Conservation (phyloP, 768 basidiomycete genomes). For the Steccherinum ochraceum region DNA sequence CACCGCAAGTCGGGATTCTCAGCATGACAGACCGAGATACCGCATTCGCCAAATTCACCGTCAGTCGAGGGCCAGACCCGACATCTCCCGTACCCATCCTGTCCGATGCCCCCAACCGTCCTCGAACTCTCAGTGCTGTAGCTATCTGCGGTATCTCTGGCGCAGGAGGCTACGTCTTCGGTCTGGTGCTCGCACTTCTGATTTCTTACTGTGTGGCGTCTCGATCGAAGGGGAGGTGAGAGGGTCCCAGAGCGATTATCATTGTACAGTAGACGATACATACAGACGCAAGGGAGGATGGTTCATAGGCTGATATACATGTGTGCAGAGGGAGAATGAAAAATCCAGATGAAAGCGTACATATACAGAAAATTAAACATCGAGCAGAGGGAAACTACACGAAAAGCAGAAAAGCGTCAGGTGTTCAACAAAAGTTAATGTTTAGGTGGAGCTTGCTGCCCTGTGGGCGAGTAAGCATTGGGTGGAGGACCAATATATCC, state of each 20-base stretch:
- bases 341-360: not conserved
- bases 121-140: constrained; percentile 11
- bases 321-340: not conserved
- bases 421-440: not conserved
- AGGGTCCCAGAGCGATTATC: not conserved
- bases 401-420: not conserved
- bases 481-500: constrained; percentile 11
- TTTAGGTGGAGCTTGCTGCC: not conserved
- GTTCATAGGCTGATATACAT: too few relatives aligned
- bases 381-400: too few relatives aligned
- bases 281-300: too few relatives aligned
- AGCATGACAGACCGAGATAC: constrained; percentile 33
- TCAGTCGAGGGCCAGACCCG: constrained; percentile 36
- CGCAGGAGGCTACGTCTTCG: constrained; percentile 31
- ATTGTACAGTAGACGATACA: not conserved
- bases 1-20: constrained; percentile 41
- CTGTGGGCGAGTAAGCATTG: constrained; percentile 9
- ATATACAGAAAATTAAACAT: not conserved
- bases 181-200: constrained; percentile 20
- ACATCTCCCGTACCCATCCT: constrained; percentile 18
- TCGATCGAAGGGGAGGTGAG: constrained; percentile 4
- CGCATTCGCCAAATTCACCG: constrained; percentile 34
- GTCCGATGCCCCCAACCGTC: constrained; percentile 2
- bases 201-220: constrained; percentile 6
- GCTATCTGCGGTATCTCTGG: constrained; percentile 23